These are phyloP conservation scores for Cystobasidiaceae sp. DNA, from an alignment of 1,284 basidiomycete genomes.

Conservation along the genomic window DNA sequence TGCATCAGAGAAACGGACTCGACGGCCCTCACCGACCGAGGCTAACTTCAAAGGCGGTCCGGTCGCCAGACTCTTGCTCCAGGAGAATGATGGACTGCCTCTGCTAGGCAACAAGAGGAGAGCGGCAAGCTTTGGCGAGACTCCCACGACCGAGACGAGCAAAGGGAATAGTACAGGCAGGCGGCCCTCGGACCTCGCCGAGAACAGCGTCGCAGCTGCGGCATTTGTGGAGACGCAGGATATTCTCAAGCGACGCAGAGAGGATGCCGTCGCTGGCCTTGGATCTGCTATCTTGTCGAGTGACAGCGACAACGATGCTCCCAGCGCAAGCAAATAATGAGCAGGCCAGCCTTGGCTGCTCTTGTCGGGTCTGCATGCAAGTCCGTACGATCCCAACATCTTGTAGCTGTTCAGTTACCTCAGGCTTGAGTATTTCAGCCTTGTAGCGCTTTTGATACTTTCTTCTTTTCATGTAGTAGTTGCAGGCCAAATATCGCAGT, in stretches of 20 bases:
- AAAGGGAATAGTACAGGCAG: constrained; percentile 19
- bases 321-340: not conserved
- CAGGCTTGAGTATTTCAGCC: too few species aligned
- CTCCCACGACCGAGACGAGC: not conserved
- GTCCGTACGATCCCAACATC: too few species aligned
- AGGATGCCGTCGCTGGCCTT: constrained; percentile 42
- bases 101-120: constrained; percentile 13
- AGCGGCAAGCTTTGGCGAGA: constrained; percentile 16
- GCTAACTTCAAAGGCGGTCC: constrained; percentile 7
- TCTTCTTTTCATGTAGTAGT: too few species aligned
- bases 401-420: too few species aligned
- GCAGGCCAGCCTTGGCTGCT: not conserved
- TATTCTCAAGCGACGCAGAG: constrained; percentile 44
- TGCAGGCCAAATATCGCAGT: too few species aligned
- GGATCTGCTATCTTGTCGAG: constrained; percentile 19
- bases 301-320: constrained; percentile 9
- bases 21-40: constrained; percentile 19
- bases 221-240: constrained; percentile 45
- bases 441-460: too few species aligned
- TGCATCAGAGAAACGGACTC: not conserved
- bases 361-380: too few species aligned
- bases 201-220: constrained; percentile 38
- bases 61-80: constrained; percentile 9
- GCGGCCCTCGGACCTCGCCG: constrained; percentile 34
- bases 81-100: constrained; percentile 16